Base-by-base conservation (phyloP, 495 filamentous ascomycete species). In the Neurospora pannonica region DNA sequence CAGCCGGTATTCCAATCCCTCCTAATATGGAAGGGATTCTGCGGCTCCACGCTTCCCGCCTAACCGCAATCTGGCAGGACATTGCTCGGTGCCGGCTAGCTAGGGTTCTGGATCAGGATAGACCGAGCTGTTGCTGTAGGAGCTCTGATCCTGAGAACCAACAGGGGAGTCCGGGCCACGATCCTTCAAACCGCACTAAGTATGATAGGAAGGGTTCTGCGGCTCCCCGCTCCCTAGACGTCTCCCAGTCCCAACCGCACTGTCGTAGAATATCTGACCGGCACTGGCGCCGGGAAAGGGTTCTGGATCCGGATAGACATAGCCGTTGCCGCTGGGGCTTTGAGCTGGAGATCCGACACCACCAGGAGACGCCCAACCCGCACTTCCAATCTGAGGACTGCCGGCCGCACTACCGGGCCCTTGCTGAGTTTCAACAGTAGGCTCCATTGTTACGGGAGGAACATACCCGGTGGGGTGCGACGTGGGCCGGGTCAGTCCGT, bases 391-490 rank as follows among this genome's bases (percentile, higher is more conserved):
- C 76, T 95, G 92, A 34, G 92, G 92, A 73, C 91, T 94, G 10
- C 91, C 90, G 48, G 78, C 86, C 7, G 87, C 89, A 77, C 91
- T 94, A 76, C 88, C 90, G 11, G 81, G 77, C 2, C 88, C 86
- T 39, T 91, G 90, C 75, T 95, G 92, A 19, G 88, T 88, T 78
- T 93, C 93, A 40, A 94, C 86, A 62, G 92, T 94, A 31, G 96
- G 95, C 80, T 99, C 96, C 7, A 99, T 87, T 39, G 94, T 93
- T 43, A 92, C 90, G 0, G 96, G 95, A 9, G 93, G 93, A 34
- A 89, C 92, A 79, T 95, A 97, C 60, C 85, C 87, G 11, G 84
- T 89, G 0, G 94, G 94, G 82, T 97, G 94, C 24, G 94, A 97
- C 2, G 89, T 88, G 24, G 88, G 88, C 40, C 87, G 84, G 54